These are phyloP conservation scores for Fusarium aywerte DNA, from an alignment of 2,329 filamentous ascomycete species.

Conservation along the genomic window DNA sequence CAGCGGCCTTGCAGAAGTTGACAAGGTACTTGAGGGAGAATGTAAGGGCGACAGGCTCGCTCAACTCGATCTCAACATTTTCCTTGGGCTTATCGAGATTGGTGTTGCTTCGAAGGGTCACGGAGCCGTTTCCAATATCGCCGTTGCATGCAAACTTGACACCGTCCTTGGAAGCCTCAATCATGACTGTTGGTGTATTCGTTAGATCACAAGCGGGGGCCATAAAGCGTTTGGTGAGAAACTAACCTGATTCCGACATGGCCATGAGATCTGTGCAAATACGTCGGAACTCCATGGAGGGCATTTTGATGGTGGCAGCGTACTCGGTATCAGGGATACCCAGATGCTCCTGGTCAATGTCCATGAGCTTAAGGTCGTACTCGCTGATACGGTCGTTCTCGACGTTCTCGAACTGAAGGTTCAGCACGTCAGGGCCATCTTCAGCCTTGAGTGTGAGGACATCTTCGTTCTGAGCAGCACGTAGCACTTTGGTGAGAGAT, in stretches of 20 bases:
- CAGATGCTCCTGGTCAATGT: conserved; percentile 99
- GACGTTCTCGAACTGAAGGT: conserved; percentile 92
- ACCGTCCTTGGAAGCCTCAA: conserved; percentile 96
- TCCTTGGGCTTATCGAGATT: conserved; percentile 89
- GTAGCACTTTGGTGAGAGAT: conserved; percentile 96
- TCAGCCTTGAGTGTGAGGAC: conserved; percentile 97
- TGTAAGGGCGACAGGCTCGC: conserved; percentile 91
- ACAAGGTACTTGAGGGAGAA: conserved; percentile 99
- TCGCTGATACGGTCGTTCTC: conserved; percentile 93
- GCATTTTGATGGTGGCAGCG: conserved; percentile 89
- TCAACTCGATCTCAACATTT: conserved; percentile 89
- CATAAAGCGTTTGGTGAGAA: neutral
- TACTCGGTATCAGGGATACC: conserved; percentile 99
- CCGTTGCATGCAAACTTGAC: conserved; percentile 94
- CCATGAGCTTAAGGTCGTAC: conserved; percentile 99
- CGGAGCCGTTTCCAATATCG: conserved; percentile 94
- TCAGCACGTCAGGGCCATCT: conserved; percentile 94
- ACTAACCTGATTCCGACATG: conserved; percentile 93
- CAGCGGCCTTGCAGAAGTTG: conserved; percentile 99
- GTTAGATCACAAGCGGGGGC: conserved; percentile 3
- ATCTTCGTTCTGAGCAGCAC: conserved; percentile 93
- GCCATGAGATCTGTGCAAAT: conserved; percentile 93
- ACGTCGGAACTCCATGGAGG: conserved; percentile 87
- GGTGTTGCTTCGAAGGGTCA: conserved; percentile 88
- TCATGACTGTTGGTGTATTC: conserved; percentile 72